phyloP scores from a whole-genome alignment of 2,329 filamentous ascomycete species.

The Aspergillus neoniger region DNA sequence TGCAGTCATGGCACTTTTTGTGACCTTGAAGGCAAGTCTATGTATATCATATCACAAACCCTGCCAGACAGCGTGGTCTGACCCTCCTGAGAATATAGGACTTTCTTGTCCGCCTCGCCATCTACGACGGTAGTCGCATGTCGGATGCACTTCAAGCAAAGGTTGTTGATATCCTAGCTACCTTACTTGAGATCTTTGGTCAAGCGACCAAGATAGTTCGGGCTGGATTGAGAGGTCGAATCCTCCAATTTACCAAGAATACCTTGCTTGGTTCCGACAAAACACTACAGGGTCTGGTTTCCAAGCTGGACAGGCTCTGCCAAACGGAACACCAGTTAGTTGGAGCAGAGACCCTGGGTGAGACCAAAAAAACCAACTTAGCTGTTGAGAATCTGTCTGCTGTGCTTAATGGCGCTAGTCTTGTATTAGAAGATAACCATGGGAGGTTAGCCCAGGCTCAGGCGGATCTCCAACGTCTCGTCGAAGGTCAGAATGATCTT shows the following conservation, averaged over 20 bases:
- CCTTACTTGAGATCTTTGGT: neutral
- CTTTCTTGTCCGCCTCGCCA: neutral
- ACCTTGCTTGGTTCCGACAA: neutral
- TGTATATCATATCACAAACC: neutral
- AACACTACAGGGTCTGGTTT: neutral
- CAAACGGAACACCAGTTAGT: neutral
- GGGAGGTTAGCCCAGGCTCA: neutral
- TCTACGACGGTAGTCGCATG: neutral
- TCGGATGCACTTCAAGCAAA: neutral
- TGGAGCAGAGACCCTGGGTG: conserved; percentile 1
- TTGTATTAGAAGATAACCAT: neutral
- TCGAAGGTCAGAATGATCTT: neutral
- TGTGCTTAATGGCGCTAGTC: neutral
- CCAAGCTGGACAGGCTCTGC: neutral
- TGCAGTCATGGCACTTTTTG: neutral
- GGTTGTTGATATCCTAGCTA: neutral
- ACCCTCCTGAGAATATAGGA: neutral
- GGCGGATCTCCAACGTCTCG: neutral
- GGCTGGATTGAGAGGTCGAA: neutral
- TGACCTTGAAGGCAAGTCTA: neutral
- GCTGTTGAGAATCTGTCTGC: neutral
- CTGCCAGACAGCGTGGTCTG: neutral
- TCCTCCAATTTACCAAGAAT: neutral
- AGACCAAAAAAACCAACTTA: neutral
- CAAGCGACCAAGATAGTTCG: neutral